Conservation (phyloP, 805 yeast species). For the Saturnispora silvae region DNA sequence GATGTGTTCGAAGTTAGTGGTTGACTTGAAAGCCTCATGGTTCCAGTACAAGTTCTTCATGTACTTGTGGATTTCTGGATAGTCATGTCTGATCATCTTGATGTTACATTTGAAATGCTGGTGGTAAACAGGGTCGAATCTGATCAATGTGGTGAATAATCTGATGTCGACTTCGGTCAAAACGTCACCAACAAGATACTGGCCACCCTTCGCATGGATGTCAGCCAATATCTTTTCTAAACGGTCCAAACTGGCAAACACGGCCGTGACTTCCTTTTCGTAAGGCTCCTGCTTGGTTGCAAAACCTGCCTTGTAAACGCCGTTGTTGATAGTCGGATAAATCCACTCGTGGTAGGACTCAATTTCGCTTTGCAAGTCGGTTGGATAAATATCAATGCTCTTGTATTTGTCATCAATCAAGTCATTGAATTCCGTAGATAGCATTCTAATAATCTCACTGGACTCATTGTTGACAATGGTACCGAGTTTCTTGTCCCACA, state of each 20-base stretch:
- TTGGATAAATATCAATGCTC: constrained; percentile 54
- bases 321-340: constrained; percentile 79
- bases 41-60: constrained; percentile 76
- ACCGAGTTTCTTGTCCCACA: constrained; percentile 77
- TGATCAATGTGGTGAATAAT: constrained; percentile 72
- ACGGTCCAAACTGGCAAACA: constrained; percentile 60
- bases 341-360: constrained; percentile 76
- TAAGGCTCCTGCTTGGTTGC: constrained; percentile 77
- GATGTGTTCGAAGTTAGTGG: constrained; percentile 84
- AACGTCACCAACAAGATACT: constrained; percentile 47
- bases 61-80: constrained; percentile 74
- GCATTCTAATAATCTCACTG: constrained; percentile 76
- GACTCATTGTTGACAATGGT: constrained; percentile 91
- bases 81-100: constrained; percentile 67
- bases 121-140: constrained; percentile 89
- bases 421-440: constrained; percentile 65
- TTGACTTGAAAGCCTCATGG: constrained; percentile 50
- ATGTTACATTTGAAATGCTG: constrained; percentile 93
- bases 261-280: constrained; percentile 49
- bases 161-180: constrained; percentile 89
- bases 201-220: constrained; percentile 27
- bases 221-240: constrained; percentile 50
- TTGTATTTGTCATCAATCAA: constrained; percentile 39
- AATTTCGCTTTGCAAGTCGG: constrained; percentile 39
- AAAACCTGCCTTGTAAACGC: constrained; percentile 89